phyloP scores from a whole-genome alignment of 352 stramenopile species.

The Hyaloperonospora arabidopsidis region DNA sequence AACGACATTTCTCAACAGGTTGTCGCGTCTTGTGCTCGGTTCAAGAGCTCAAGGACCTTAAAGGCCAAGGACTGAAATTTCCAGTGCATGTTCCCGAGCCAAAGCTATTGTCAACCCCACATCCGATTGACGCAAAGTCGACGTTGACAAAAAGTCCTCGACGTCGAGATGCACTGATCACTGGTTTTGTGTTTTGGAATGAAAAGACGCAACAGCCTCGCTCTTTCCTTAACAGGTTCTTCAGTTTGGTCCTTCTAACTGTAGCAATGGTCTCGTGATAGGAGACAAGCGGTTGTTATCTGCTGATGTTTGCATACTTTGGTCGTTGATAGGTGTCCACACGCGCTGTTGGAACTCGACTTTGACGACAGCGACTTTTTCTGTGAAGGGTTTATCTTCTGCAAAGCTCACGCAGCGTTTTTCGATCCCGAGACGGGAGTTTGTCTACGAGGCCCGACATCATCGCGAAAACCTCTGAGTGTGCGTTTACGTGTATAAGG shows the following conservation, averaged over 20 bases:
- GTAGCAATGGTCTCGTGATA: too few relatives aligned
- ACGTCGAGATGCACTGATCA: slow-evolving; percentile 29
- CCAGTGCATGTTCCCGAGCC: slow-evolving; percentile 20
- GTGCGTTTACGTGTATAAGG: slow-evolving; percentile 26
- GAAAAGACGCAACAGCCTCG: slow-evolving; percentile 34
- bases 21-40: slow-evolving; percentile 52
- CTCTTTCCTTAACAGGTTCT: slow-evolving; percentile 51
- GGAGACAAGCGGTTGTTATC: too few relatives aligned
- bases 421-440: slow-evolving; percentile 74
- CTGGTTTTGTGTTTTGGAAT: slow-evolving; percentile 62
- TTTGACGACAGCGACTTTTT: slow-evolving; percentile 80
- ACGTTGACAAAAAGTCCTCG: slow-evolving; percentile 6
- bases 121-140: slow-evolving; percentile 2
- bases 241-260: background rate
- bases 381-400: slow-evolving; percentile 68
- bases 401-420: slow-evolving; percentile 73
- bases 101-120: too few relatives aligned
- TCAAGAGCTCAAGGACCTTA: slow-evolving; percentile 33
- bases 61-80: slow-evolving; percentile 57
- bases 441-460: slow-evolving; percentile 49
- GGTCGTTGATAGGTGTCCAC: slow-evolving; percentile 36
- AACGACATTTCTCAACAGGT: background rate
- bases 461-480: slow-evolving; percentile 28
- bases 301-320: slow-evolving; percentile 4
- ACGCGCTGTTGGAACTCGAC: slow-evolving; percentile 68